Conservation (phyloP, 345 rosid species). For the Gossypium stocksii region DNA sequence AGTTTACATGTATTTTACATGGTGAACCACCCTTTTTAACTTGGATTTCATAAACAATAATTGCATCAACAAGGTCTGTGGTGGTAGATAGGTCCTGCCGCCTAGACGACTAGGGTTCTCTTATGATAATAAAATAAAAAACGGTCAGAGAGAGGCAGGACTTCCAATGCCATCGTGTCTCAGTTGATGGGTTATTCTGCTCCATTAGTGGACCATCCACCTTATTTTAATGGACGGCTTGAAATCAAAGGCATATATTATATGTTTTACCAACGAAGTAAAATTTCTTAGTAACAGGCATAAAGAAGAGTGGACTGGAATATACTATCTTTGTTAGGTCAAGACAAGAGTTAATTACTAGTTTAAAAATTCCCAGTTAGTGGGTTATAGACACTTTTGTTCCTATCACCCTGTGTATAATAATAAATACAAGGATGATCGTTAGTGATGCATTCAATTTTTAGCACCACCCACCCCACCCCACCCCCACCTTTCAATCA, state of each 20-base stretch:
- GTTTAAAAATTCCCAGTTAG: background rate
- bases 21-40: too few relatives aligned
- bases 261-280: background rate
- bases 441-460: background rate
- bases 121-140: too few relatives aligned
- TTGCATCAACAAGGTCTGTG: too few relatives aligned
- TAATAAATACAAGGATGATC: background rate
- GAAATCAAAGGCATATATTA: background rate
- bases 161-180: background rate
- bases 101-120: too few relatives aligned
- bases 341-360: background rate
- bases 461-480: background rate
- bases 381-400: background rate
- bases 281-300: background rate
- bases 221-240: conserved; percentile 4
- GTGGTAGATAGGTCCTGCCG: too few relatives aligned
- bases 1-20: too few relatives aligned
- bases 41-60: too few relatives aligned
- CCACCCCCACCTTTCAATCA: background rate
- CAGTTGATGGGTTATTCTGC: background rate
- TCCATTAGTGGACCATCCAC: conserved; percentile 3
- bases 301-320: background rate
- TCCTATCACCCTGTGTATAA: background rate
- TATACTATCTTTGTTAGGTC: conserved; percentile 3
- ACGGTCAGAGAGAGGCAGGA: background rate